These are phyloP conservation scores for Penicillium crustosum DNA, from an alignment of 2,329 filamentous ascomycete genomes.

Conservation along the genomic window DNA sequence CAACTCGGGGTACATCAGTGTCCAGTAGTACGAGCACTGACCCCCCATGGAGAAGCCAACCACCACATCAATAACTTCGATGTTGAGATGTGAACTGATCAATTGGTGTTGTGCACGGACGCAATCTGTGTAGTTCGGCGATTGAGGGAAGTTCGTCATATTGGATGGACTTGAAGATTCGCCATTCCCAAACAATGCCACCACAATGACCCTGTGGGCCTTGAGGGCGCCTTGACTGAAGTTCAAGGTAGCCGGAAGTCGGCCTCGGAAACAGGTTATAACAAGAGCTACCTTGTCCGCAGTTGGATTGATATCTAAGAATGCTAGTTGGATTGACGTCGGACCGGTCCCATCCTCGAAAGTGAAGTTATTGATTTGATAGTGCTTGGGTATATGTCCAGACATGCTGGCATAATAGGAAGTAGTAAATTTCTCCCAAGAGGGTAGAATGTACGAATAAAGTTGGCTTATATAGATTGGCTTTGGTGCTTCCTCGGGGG, in stretches of 20 bases:
- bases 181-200: slow-evolving; percentile 51
- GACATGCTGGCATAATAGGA: background rate
- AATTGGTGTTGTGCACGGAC: slow-evolving; percentile 46
- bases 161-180: slow-evolving; percentile 52
- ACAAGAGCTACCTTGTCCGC: slow-evolving; percentile 24
- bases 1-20: slow-evolving; percentile 46
- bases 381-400: background rate
- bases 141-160: slow-evolving; percentile 39
- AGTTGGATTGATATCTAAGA: background rate
- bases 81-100: slow-evolving; percentile 37
- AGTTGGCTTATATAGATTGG: background rate
- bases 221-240: slow-evolving; percentile 47
- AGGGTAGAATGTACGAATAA: no score
- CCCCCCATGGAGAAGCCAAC: slow-evolving; percentile 55
- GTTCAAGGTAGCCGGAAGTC: slow-evolving; percentile 51
- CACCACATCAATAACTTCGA: slow-evolving; percentile 42
- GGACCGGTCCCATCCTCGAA: background rate
- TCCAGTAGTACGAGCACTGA: slow-evolving; percentile 52
- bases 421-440: background rate
- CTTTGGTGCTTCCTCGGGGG: background rate
- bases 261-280: slow-evolving; percentile 57
- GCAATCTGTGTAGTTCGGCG: slow-evolving; percentile 46
- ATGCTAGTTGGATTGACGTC: background rate
- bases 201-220: slow-evolving; percentile 47
- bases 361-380: background rate